phyloP scores from a whole-genome alignment of 176 grass and related monocot genomes.

The Leersia perrieri region DNA sequence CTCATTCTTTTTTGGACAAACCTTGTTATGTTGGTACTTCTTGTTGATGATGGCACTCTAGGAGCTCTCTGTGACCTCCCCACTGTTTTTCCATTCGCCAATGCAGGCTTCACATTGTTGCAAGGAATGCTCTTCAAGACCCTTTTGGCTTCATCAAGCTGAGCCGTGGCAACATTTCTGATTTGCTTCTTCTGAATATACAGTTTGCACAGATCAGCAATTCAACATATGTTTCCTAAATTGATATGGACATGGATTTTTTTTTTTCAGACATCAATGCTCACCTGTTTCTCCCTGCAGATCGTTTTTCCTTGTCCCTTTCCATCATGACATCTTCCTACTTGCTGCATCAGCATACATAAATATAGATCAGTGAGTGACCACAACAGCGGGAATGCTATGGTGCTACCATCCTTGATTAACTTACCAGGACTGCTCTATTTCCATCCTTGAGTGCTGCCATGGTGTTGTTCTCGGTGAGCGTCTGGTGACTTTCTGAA shows the following conservation, averaged over 20 bases:
- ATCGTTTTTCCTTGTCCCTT: conserved; percentile 33
- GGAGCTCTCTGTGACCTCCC: conserved; percentile 4
- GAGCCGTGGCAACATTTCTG: background rate
- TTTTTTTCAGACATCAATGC: background rate
- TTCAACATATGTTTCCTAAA: background rate
- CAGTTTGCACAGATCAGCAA: conserved; percentile 6
- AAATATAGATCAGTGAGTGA: background rate
- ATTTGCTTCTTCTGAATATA: conserved; percentile 43
- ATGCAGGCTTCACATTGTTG: background rate
- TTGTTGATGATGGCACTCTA: conserved; percentile 7
- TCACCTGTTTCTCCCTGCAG: conserved; percentile 41
- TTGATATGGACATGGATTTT: background rate
- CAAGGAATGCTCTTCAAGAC: conserved; percentile 12
- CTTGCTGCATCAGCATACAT: conserved; percentile 32
- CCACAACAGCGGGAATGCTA: background rate
- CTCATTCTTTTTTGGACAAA: background rate
- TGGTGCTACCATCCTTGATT: background rate
- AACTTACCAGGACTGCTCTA: conserved; percentile 19
- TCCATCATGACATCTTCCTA: conserved; percentile 11
- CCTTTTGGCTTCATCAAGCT: conserved; percentile 27
- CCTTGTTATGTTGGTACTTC: conserved; percentile 34
- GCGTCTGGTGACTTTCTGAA: conserved; percentile 49
- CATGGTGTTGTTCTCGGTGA: conserved; percentile 23
- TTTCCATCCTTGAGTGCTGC: conserved; percentile 23
- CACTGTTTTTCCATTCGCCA: background rate